Evolutionary conservation across 1,284 basidiomycete species (phyloP).

Genomic region (Tilletia caries): DNA sequence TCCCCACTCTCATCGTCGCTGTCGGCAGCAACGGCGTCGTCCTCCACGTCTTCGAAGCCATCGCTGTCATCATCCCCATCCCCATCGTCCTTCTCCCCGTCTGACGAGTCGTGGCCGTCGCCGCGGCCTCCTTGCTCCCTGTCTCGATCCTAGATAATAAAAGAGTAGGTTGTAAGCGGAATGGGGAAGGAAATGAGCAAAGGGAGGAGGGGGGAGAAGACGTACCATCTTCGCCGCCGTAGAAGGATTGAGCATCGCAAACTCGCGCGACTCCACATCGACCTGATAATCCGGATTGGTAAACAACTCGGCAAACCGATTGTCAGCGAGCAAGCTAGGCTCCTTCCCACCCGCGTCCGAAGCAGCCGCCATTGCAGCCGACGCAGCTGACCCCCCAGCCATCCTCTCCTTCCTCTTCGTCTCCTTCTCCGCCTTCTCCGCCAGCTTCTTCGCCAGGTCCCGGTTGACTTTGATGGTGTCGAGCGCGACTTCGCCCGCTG

Average conservation of each 20-base stretch:
- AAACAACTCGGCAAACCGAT: slow-evolving; percentile 86
- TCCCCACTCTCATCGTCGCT: slow-evolving; percentile 16
- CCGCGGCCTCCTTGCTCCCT: slow-evolving; percentile 63
- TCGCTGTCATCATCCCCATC: slow-evolving; percentile 13
- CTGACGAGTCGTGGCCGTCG: slow-evolving; percentile 15
- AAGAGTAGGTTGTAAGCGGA: too few relatives aligned
- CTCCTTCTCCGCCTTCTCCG: slow-evolving; percentile 67
- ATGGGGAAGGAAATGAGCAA: neutral
- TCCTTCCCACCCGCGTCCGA: neutral
- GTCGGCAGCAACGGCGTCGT: neutral
- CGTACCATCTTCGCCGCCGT: slow-evolving; percentile 56
- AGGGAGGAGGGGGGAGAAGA: too few relatives aligned
- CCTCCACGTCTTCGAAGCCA: slow-evolving; percentile 16
- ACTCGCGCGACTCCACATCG: slow-evolving; percentile 82
- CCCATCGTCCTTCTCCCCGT: slow-evolving; percentile 16
- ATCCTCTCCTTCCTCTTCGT: slow-evolving; percentile 56
- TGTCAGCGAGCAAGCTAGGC: slow-evolving; percentile 68
- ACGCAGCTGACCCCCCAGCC: slow-evolving; percentile 19
- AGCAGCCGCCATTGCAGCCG: neutral
- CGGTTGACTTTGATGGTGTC: slow-evolving; percentile 77
- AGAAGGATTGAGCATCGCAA: slow-evolving; percentile 84
- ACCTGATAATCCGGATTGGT: slow-evolving; percentile 91
- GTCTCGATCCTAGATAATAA: slow-evolving; percentile 63
- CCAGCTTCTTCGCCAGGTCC: slow-evolving; percentile 79
- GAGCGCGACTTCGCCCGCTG: slow-evolving; percentile 25